Evolutionary conservation across 2,329 filamentous ascomycete species (phyloP).

Genomic region (Tricladium varicosporioides): DNA sequence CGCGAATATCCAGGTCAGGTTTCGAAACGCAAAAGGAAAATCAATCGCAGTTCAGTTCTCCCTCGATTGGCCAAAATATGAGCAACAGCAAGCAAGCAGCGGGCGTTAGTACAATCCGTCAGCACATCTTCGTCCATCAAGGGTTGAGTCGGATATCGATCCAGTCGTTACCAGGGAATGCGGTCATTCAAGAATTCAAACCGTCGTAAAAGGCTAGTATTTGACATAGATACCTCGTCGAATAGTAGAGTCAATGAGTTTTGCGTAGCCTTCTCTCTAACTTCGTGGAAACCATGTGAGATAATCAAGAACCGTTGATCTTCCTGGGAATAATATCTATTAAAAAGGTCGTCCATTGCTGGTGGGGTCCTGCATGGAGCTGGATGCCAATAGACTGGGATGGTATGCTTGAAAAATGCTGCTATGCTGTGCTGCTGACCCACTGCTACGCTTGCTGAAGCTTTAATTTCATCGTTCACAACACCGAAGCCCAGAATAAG

Average conservation of each 20-base stretch:
- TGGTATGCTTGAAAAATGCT: neutral
- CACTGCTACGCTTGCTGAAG: slow-evolving; percentile 54
- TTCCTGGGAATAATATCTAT: no score
- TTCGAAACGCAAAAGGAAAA: slow-evolving; percentile 29
- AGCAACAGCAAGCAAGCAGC: slow-evolving; percentile 61
- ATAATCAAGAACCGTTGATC: no score
- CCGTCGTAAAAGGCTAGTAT: neutral
- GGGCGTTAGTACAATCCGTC: slow-evolving; percentile 42
- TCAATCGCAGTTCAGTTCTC: slow-evolving; percentile 16
- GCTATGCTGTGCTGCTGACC: slow-evolving; percentile 37
- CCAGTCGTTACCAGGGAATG: no score
- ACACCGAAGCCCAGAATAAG: slow-evolving; percentile 22
- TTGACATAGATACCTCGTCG: neutral
- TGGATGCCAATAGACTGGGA: neutral
- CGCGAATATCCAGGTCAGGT: slow-evolving; percentile 30
- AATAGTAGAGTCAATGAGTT: neutral
- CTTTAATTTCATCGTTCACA: slow-evolving; percentile 18
- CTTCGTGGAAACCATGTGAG: neutral
- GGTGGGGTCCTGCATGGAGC: no score
- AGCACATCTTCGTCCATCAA: slow-evolving; percentile 13
- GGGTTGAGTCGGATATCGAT: neutral
- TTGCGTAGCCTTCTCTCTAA: neutral
- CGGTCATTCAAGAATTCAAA: neutral
- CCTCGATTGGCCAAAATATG: slow-evolving; percentile 32
- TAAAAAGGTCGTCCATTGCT: no score